Base-by-base conservation (phyloP, 352 stramenopile species). In the Saprolegnia parasitica region DNA sequence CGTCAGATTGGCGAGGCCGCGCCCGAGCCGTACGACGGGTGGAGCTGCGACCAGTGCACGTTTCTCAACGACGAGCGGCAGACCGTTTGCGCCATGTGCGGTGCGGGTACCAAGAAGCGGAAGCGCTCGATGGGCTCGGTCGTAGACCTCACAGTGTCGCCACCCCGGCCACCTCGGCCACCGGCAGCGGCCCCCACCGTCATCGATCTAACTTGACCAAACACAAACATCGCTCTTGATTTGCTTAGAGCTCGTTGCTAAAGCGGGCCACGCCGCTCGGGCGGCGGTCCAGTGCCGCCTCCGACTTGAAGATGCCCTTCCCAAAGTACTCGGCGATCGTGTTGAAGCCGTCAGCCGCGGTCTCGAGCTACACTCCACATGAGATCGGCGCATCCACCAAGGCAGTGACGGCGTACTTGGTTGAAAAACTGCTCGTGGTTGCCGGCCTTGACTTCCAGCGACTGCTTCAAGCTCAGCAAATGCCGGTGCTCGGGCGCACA, bases 351-450 rank as follows among this genome's bases (percentile, higher is more conserved):
- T 96, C 87, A 16, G 86, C 81, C 0, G 86, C 83, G 0, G 86
- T 95, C 73, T 97, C 89, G 4, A 97, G 77, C 24, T 68, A 65
- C 32, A 66, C 23, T 23, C 2, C 23, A 1, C 23, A 67, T 60
- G 62, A 65, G 52, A 66, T 13, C n/a, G 1, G 4, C 13, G 5
- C 29, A 35, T 6, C 5, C 29, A 35, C 29, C 37, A 10, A 54
- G 3, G 35, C 35, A 32, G 42, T n/a, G n/a, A 26, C 11, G 42
- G 6, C 23, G 21, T 61, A 65, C 47, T 57, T 97, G 88, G 65
- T 95, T 95, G 82, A 93, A 97, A 65, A 97, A 97, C 77, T 96
- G 85, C 65, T 97, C 90, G 76, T 97, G 89, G 71, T 97, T 95
- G 23, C 81, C 79, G 23, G 89, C 87, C 62, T 94, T 95, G 70